These are phyloP conservation scores for Eucalyptus erythrocorys DNA, from an alignment of 345 rosid species.

Conservation along the genomic window DNA sequence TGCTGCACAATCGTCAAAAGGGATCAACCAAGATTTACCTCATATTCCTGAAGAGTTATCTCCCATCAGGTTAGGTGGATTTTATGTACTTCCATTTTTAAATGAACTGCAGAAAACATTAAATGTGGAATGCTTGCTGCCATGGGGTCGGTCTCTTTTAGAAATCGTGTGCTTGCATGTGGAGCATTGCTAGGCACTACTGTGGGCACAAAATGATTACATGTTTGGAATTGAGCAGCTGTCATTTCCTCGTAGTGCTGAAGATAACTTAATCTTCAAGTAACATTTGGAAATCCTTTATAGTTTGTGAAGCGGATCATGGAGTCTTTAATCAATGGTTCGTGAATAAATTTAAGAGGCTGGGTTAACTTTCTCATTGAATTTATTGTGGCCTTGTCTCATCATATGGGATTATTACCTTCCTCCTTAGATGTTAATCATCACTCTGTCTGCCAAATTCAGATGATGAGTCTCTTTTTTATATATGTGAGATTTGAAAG, in stretches of 20 bases:
- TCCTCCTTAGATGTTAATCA: background rate
- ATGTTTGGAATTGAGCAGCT: background rate
- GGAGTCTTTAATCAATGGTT: background rate
- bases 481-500: background rate
- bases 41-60: slow-evolving; percentile 54
- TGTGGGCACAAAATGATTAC: background rate
- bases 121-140: background rate
- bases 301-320: background rate
- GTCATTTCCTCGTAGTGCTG: background rate
- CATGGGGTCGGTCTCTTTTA: background rate
- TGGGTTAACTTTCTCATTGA: background rate
- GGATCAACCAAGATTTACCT: slow-evolving; percentile 44
- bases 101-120: background rate
- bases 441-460: background rate
- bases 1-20: slow-evolving; percentile 83
- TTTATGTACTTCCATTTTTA: background rate
- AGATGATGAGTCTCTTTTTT: background rate
- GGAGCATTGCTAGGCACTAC: background rate
- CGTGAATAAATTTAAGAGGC: background rate
- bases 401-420: background rate
- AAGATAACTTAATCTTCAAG: background rate
- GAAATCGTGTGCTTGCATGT: background rate
- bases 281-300: background rate
- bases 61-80: slow-evolving; percentile 44
- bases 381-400: background rate